Evolutionary conservation across 2,329 filamentous ascomycete genomes (phyloP).

Genomic region (Colletotrichum horii): DNA sequence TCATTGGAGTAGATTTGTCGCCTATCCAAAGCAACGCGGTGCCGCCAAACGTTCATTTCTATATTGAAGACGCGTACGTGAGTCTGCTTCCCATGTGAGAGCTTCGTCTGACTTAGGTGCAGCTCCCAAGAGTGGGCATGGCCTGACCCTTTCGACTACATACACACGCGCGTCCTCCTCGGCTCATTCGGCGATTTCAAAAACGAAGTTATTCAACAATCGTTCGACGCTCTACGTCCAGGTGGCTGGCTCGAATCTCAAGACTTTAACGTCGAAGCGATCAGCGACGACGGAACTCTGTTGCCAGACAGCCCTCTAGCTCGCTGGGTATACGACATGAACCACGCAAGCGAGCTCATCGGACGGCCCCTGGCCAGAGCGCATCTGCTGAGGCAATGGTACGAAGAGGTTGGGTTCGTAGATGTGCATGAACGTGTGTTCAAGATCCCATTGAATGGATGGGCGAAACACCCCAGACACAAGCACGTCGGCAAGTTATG

Average conservation of each 20-base stretch:
- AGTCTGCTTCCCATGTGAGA: constrained; percentile 17
- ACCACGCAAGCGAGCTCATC: constrained; percentile 39
- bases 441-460: constrained; percentile 59
- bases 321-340: constrained; percentile 45
- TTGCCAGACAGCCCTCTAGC: constrained; percentile 39
- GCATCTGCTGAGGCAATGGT: constrained; percentile 38
- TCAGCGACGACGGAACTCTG: constrained; percentile 53
- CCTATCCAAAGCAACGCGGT: constrained; percentile 71
- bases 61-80: constrained; percentile 67
- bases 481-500: constrained; percentile 50
- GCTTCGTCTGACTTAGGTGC: not conserved
- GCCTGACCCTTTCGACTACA: constrained; percentile 60
- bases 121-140: constrained; percentile 56
- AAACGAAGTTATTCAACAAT: constrained; percentile 54
- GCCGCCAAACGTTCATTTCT: constrained; percentile 76
- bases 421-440: constrained; percentile 58
- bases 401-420: constrained; percentile 57
- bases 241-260: constrained; percentile 63
- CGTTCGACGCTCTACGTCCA: constrained; percentile 52
- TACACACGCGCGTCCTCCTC: constrained; percentile 55
- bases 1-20: constrained; percentile 71
- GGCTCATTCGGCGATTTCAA: constrained; percentile 57
- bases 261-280: constrained; percentile 43
- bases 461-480: constrained; percentile 52
- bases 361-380: constrained; percentile 42